Evolutionary conservation across 495 filamentous ascomycete species (phyloP), one percentile per base, ranked within the genome.

Genomic region (Tuber aestivum): DNA sequence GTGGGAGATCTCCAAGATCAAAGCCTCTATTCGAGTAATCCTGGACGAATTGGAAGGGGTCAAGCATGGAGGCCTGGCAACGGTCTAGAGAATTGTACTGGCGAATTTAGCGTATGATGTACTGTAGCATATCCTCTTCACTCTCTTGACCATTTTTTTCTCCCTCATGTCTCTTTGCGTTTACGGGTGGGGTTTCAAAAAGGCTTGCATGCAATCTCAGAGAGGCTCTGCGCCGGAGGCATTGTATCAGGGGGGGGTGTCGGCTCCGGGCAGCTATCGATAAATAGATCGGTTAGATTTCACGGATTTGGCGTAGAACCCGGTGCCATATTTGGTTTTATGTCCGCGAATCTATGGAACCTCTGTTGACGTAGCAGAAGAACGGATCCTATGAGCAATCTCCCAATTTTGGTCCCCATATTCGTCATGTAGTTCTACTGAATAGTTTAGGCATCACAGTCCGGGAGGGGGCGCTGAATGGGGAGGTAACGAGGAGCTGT

Each of bases 1-100:
- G 72, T 21, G 75, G 35, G 27, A 48, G 74, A 65, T 61, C 44
- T 35, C 48, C 41, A 23, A 75, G n/a, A 16, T 61, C 50, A 61
- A 61, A 16, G 50, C 23, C 4, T 8, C 12, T 32, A 32, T 61
- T 61, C 50, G 16, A 16, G 12, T 4, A 61, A 61, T 61, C 50
- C 50, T 61, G n/a, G 50, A 32, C 50, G 50, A 32, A 32, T 61
- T 32, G n/a, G n/a, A 8, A 32, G 50, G 7, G 10, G 12, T 6
- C 32, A 61, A 61, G 50, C 50, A 61, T n/a, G 50, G 12, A 27
- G 27, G 50, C 21, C n/a, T 12, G 10, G 12, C n/a, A 61, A 12
- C 16, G 32, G 50, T 16, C 50, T 61, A 61, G 50, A 32, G 12
- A 61, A 21, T 32, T 61, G 10, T 61, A 27, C n/a, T 4, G 27